phyloP scores from a whole-genome alignment of 1,284 basidiomycete genomes.

The Irpex sp. region DNA sequence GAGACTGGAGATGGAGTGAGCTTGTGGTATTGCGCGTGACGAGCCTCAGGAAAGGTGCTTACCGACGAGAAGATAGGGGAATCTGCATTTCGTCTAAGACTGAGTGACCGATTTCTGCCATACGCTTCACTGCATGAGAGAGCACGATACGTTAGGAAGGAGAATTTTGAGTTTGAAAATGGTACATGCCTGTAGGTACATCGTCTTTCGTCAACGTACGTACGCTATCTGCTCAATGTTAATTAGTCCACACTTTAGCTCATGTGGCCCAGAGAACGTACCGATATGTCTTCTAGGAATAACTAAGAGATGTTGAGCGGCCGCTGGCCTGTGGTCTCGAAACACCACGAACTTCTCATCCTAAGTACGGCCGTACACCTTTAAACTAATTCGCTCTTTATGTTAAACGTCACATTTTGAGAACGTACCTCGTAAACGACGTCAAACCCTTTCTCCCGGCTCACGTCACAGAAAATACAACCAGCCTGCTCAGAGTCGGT shows the following conservation, averaged over 20 bases:
- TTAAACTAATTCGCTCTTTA: too few relatives aligned
- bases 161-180: not conserved
- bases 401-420: not conserved
- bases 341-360: conserved; percentile 61
- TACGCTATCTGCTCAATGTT: conserved; percentile 39
- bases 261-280: conserved; percentile 23
- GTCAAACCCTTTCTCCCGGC: conserved; percentile 52
- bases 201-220: conserved; percentile 41
- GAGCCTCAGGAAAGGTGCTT: conserved; percentile 2
- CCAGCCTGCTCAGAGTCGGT: not conserved
- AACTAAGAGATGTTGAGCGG: conserved; percentile 59
- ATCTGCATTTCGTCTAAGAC: conserved; percentile 47
- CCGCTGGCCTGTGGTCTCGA: conserved; percentile 58
- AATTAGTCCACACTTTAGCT: not conserved
- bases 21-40: not conserved
- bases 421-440: conserved; percentile 53
- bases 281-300: conserved; percentile 63
- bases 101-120: conserved; percentile 56
- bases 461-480: conserved; percentile 57
- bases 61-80: conserved; percentile 43
- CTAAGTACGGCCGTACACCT: conserved; percentile 31
- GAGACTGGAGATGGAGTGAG: conserved; percentile 38
- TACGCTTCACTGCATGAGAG: conserved; percentile 46
- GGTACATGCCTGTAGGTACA: conserved; percentile 43
- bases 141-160: not conserved